Evolutionary conservation across 352 stramenopile species (phyloP), one percentile per base, ranked within the genome.

Genomic region (Globisporangium okanoganense): DNA sequence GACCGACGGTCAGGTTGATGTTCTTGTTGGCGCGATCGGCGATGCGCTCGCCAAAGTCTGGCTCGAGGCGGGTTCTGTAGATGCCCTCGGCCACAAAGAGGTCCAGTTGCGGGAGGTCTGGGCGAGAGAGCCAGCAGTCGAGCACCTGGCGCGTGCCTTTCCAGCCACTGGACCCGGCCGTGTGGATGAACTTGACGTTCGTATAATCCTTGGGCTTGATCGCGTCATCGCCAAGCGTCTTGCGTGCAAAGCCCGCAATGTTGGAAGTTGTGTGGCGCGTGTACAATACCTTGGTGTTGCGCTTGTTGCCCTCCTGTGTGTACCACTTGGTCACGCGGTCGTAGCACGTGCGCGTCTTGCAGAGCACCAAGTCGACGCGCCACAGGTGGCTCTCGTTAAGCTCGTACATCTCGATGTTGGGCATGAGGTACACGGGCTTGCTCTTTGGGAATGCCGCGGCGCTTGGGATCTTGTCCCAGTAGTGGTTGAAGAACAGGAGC

Each of bases 181-280:
- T 75, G 60, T 83, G 74, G 4, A 76, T 52, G 47, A 80, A 70
- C 36, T 58, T 64, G 4, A 80, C 60, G n/a, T 70, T 67, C 5
- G 56, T 31, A 18, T 75, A 79, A 27, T 83, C 58, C 40, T 79
- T 76, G 4, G 58, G 44, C 3, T 57, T 38, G 33, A 75, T 50
- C n/a, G 63, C 62, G 16, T 41, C 41, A 22, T 59, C 59, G 8
- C 66, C 70, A 0, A 77, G 61, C 16, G 41, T 44, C 13, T 62
- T 66, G 20, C 65, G 64, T 9, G 70, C 67, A 24, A 71, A 73
- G 18, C 62, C 62, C 9, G 79, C 70, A 14, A 82, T 62, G 27
- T 91, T 73, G 1, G 71, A 79, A n/a, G 77, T 75, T 38, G 79
- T 88, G 58, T 89, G 79, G 27, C 75, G 73, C 4, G 77, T 87